Base-by-base conservation (phyloP, 2,329 filamentous ascomycete species). In the Zasmidium angulare region DNA sequence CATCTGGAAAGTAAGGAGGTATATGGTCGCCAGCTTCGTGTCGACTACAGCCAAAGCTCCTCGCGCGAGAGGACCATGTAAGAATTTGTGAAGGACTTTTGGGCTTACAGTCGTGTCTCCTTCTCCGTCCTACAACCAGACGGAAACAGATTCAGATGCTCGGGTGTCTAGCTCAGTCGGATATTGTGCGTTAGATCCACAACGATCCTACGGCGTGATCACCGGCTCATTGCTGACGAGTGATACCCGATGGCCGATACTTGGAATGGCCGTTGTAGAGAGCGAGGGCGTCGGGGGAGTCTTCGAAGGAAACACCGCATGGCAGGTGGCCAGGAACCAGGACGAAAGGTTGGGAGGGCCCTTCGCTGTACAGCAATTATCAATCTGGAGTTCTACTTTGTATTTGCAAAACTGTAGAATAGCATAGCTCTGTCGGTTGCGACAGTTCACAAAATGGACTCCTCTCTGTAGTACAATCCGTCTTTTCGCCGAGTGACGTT, bases 21-120 rank as follows among this genome's bases (percentile, higher is more conserved):
- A n/a, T 87, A 87, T 67, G 87, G 87, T 46, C 83, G 91, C 56
- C 71, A 74, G 55, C 76, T 96, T 65, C 82, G 82, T 58, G 67
- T 93, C 22, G 88, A 91, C 74, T 96, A 77, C 76, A 62, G 60
- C 29, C 11, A 24, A 20, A 17, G 6, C 36, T 43, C 36, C n/a
- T 43, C 36, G 36, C 36, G 36, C 3, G 36, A 43, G 6, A 55
- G 53, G 46, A 55, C 43, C 17, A 49, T 55, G 23, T 31, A 50
- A 43, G 14, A 7, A 14, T 19, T 29, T 4, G 26, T 11, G 11
- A 29, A 29, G 26, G 11, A 4, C 6, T 4, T 29, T 4, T 29
- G 26, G 26, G 26, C 11, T 4, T 11, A 29, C 6, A 11, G 11
- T 29, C 11, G 26, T 11, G 11, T 29, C 26, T 29, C 4, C 26